These are phyloP conservation scores for Clathrus columnatus DNA, from an alignment of 768 basidiomycete species.

Conservation along the genomic window DNA sequence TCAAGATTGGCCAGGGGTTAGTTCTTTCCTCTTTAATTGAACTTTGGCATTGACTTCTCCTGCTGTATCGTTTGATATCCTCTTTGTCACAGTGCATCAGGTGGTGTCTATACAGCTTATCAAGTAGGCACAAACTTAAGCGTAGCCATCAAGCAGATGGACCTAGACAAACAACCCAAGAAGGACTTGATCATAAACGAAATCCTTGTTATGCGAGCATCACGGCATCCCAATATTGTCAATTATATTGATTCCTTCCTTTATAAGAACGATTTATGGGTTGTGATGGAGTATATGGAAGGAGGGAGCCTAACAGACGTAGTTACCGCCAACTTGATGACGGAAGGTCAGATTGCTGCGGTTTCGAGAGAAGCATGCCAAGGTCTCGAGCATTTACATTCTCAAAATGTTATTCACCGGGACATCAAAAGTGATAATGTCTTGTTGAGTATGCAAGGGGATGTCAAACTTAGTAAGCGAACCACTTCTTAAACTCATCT, in stretches of 20 bases:
- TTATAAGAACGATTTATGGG: constrained; percentile 97
- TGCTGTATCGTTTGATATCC: neutral
- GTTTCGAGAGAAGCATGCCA: constrained; percentile 89
- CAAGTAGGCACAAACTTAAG: constrained; percentile 91
- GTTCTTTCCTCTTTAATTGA: constrained; percentile 20
- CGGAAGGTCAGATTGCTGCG: constrained; percentile 96
- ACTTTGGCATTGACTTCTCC: neutral
- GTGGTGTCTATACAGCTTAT: constrained; percentile 97
- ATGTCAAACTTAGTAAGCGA: constrained; percentile 89
- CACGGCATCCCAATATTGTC: constrained; percentile 97
- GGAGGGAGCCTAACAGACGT: constrained; percentile 92
- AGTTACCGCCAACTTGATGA: constrained; percentile 93
- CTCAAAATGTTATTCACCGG: constrained; percentile 95
- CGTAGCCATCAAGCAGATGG: constrained; percentile 99
- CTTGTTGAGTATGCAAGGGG: constrained; percentile 81
- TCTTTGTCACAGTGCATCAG: constrained; percentile 63
- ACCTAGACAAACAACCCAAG: constrained; percentile 98
- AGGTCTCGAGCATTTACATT: constrained; percentile 89
- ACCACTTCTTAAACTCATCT: constrained; percentile 25
- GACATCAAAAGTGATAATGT: constrained; percentile 99
- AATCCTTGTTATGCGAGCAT: constrained; percentile 97
- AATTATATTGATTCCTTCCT: constrained; percentile 99
- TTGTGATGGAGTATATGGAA: constrained; percentile 99
- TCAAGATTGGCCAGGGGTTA: constrained; percentile 98
- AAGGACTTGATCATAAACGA: constrained; percentile 99